Evolutionary conservation across 2,329 filamentous ascomycete genomes (phyloP), one percentile per base, ranked within the genome.

Genomic region (Orbilia blumenaviensis): DNA sequence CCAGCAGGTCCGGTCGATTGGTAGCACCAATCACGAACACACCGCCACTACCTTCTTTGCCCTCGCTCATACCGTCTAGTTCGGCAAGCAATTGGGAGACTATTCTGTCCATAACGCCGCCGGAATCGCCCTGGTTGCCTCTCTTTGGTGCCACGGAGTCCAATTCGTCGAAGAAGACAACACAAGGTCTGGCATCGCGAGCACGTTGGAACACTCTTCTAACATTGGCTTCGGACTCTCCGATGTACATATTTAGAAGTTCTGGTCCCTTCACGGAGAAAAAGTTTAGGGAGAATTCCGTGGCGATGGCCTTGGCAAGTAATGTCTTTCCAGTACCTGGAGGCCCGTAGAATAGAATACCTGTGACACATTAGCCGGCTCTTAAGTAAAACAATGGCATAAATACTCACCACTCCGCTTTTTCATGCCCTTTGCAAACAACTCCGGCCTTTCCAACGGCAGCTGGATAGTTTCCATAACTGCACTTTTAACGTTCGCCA

Each of bases 11-110:
- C 0, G 95, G 95, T 78, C 94, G 86, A 84, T 99, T 99, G 3
- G 94, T 99, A 2, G 94, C 94, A 71, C 95, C 94, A 79, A 99
- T 96, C 27, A 98, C 95, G 82, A 98, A 98, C 3, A 98, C 94
- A 18, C 94, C 93, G 9, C 92, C 92, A 8, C 86, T 88, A 1
- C 87, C 88, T 78, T 94, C 92, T 73, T 93, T 92, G 14, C 93
- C 94, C 79, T 94, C 91, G 62, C 94, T 97, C 95, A 99, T 99
- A 61, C 95, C 95, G 81, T 99, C 95, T 21, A 99, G 86, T 84
- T 99, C 95, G 0, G 95, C 95, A 9, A 99, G 88, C 48, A 99
- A 85, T 84, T 98, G 95, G 74, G 91, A 95, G 61, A 99, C 94
- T 79, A 98, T 98, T 66, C 95, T 89, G 82, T 98, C 95, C 94